A percentile compares a stretch with the other conserved stretches of the same genome.
phyloP scores from a whole-genome alignment of 805 yeast genomes.

The Wickerhamiella australiensis region DNA sequence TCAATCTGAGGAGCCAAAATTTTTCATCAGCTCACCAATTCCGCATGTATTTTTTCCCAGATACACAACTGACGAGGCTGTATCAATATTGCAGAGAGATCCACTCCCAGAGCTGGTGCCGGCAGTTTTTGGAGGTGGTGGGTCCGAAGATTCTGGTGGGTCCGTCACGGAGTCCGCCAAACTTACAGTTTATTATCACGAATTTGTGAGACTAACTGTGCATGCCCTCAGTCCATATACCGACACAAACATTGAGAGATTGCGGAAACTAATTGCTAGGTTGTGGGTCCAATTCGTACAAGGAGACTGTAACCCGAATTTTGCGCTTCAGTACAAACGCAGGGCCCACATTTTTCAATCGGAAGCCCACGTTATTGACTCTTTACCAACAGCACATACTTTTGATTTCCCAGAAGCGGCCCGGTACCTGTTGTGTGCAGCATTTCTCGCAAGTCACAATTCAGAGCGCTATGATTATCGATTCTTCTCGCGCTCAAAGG shows the following conservation, averaged over 20 bases:
- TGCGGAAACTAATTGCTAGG: constrained; percentile 21
- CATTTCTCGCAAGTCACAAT: constrained; percentile 70
- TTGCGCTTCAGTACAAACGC: constrained; percentile 21
- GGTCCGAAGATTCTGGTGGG: too few species aligned
- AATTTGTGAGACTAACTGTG: constrained; percentile 34
- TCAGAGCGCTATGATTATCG: constrained; percentile 58
- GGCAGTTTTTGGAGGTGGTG: not conserved
- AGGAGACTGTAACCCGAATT: constrained; percentile 17
- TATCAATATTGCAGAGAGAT: constrained; percentile 27
- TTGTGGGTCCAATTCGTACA: constrained; percentile 28
- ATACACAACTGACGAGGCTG: constrained; percentile 32
- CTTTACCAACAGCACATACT: constrained; percentile 5
- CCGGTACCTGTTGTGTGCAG: constrained; percentile 55
- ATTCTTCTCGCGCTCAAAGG: constrained; percentile 53
- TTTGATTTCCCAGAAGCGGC: not conserved
- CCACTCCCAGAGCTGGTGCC: not conserved
- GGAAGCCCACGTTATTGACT: constrained; percentile 14
- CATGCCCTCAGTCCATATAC: constrained; percentile 35
- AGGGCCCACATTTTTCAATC: constrained; percentile 22
- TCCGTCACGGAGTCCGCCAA: not conserved
- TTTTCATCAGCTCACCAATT: constrained; percentile 31
- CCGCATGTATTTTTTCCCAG: constrained; percentile 38
- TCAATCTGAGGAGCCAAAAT: constrained; percentile 35
- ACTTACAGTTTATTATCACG: constrained; percentile 12
- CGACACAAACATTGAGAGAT: constrained; percentile 33